These are phyloP conservation scores for Berkeleyomyces basicola DNA, from an alignment of 2,329 filamentous ascomycete species.

Conservation along the genomic window DNA sequence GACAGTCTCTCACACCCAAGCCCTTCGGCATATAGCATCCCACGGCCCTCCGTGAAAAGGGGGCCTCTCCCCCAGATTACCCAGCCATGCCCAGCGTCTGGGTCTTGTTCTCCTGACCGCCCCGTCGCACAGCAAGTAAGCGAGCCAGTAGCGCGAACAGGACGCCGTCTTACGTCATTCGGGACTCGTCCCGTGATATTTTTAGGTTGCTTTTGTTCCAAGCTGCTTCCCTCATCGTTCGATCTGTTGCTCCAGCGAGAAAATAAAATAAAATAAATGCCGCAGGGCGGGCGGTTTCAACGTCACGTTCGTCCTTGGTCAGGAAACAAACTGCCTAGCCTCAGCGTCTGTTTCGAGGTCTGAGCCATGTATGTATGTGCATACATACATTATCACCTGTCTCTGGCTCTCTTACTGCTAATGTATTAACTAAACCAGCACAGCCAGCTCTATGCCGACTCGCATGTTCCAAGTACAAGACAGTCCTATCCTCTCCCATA, in stretches of 20 bases:
- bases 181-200: not conserved
- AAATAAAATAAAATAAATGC: not conserved
- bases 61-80: not conserved
- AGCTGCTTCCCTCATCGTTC: not conserved
- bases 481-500: too few relatives aligned
- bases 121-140: too few relatives aligned
- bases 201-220: not conserved
- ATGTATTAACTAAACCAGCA: not conserved
- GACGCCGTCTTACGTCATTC: not conserved
- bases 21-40: not conserved
- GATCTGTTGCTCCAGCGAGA: not conserved
- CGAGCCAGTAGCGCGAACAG: not conserved
- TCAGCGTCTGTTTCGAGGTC: not conserved
- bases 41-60: not conserved
- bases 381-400: not conserved
- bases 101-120: too few relatives aligned
- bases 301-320: not conserved
- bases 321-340: not conserved
- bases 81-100: not conserved
- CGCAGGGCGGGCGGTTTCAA: not conserved
- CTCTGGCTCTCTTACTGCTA: not conserved
- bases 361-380: not conserved
- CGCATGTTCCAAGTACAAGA: too few relatives aligned
- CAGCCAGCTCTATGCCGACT: not conserved
- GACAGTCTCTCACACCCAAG: not conserved